Evolutionary conservation across 1,284 basidiomycete species (phyloP).

Genomic region (Mrakiaceae sp.): DNA sequence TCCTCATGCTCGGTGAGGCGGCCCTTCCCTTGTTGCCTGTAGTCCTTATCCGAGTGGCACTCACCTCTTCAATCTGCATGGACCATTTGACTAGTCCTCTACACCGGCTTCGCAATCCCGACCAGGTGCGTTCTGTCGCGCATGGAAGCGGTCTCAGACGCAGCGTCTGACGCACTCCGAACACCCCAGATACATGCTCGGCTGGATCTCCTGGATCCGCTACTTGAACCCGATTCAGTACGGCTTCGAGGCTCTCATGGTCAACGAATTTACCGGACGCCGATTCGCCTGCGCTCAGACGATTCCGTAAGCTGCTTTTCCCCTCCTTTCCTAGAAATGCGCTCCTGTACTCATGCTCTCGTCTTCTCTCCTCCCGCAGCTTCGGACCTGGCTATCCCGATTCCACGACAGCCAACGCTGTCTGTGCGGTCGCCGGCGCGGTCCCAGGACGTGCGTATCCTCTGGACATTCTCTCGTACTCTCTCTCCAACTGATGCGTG

Average conservation of each 20-base stretch:
- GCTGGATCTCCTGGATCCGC: slow-evolving; percentile 42
- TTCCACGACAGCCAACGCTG: slow-evolving; percentile 24
- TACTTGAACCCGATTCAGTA: slow-evolving; percentile 39
- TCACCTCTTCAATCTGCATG: too few relatives aligned
- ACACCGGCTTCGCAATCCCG: slow-evolving; percentile 38
- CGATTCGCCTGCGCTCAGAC: slow-evolving; percentile 31
- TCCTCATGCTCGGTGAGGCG: slow-evolving; percentile 26
- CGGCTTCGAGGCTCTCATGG: slow-evolving; percentile 37
- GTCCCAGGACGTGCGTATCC: slow-evolving; percentile 24
- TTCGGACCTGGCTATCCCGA: slow-evolving; percentile 29
- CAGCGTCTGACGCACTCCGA: slow-evolving; percentile 23
- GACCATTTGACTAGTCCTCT: slow-evolving; percentile 33
- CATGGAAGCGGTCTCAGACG: slow-evolving; percentile 8
- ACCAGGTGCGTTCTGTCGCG: slow-evolving; percentile 21
- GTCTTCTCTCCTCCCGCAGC: not conserved
- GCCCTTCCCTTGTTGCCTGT: too few relatives aligned
- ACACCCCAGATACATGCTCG: slow-evolving; percentile 33
- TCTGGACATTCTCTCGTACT: too few relatives aligned
- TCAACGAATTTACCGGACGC: slow-evolving; percentile 39
- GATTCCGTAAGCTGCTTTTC: slow-evolving; percentile 23
- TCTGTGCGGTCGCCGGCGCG: slow-evolving; percentile 39
- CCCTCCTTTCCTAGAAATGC: not conserved
- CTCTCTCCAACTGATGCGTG: too few relatives aligned
- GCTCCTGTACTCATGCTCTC: not conserved
- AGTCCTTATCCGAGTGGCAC: too few relatives aligned